Conservation (phyloP, 208 protist species). For the Leishmania amazonensis region DNA sequence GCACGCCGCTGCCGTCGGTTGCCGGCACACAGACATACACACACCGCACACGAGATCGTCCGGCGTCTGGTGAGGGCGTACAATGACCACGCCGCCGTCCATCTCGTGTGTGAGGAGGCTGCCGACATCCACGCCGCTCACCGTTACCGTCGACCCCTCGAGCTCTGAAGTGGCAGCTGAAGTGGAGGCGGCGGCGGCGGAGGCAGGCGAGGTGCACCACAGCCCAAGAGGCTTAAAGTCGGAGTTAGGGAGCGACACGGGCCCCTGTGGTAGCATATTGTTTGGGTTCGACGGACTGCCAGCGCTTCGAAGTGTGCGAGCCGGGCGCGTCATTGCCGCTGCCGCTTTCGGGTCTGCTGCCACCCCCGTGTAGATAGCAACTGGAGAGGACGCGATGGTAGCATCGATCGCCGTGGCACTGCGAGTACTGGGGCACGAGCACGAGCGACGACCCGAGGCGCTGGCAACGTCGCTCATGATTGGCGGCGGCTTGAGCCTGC, state of each 20-base stretch:
- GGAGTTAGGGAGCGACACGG: neutral
- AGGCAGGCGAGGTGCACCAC: neutral
- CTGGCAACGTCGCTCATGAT: neutral
- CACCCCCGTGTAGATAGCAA: neutral
- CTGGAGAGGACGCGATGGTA: neutral
- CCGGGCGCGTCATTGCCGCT: neutral
- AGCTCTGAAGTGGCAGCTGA: neutral
- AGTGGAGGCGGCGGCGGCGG: neutral
- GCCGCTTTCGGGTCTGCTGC: neutral
- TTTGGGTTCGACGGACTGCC: neutral
- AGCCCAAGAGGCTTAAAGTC: slow-evolving; percentile 5
- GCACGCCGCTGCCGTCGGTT: slow-evolving; percentile 12
- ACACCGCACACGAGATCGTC: slow-evolving; percentile 16
- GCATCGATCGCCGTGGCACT: neutral
- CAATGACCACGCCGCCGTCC: slow-evolving; percentile 10
- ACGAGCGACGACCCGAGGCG: slow-evolving; percentile 1
- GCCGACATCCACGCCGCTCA: neutral
- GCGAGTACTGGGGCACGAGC: slow-evolving; percentile 8
- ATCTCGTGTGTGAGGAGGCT: slow-evolving; percentile 14
- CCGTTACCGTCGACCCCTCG: neutral
- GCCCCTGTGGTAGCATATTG: neutral
- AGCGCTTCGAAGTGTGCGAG: neutral
- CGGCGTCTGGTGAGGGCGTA: slow-evolving; percentile 1
- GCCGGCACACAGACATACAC: slow-evolving; percentile 18
- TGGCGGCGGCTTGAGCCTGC: neutral